These are phyloP conservation scores for Teunomyces kruisii DNA, from an alignment of 805 yeast species.

Conservation along the genomic window DNA sequence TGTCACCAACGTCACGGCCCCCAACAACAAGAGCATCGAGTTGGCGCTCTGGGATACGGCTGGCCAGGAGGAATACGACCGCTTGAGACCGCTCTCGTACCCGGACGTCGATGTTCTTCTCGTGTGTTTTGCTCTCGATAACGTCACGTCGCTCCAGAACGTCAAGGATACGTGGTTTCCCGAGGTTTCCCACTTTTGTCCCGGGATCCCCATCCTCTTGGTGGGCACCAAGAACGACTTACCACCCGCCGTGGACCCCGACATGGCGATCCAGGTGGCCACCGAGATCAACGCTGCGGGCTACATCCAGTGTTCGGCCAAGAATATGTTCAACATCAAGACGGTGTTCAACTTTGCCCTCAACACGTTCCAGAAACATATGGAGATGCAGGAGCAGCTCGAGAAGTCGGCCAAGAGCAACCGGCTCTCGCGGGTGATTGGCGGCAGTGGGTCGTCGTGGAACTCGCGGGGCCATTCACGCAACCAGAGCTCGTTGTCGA, in stretches of 20 bases:
- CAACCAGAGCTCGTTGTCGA: conserved; percentile 20
- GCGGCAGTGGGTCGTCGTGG: conserved; percentile 16
- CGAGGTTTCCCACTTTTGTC: conserved; percentile 81
- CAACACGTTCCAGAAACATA: conserved; percentile 35
- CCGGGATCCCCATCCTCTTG: conserved; percentile 70
- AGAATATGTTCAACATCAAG: conserved; percentile 60
- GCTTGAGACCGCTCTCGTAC: conserved; percentile 75
- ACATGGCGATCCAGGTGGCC: conserved; percentile 54
- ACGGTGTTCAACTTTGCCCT: conserved; percentile 68
- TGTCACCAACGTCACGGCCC: conserved; percentile 60
- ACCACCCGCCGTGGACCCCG: conserved; percentile 36
- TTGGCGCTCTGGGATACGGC: conserved; percentile 88
- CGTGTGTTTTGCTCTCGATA: conserved; percentile 73
- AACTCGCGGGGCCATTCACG: conserved; percentile 18
- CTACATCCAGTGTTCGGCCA: conserved; percentile 81
- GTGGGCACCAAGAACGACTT: conserved; percentile 85
- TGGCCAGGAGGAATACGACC: conserved; percentile 83
- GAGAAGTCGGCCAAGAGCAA: conserved; percentile 33
- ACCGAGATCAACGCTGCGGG: conserved; percentile 63
- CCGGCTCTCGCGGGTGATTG: conserved; percentile 33
- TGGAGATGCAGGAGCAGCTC: conserved; percentile 34
- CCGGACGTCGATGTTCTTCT: conserved; percentile 76
- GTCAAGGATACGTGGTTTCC: conserved; percentile 85
- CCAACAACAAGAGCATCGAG: conserved; percentile 72
- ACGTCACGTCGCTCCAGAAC: conserved; percentile 62